phyloP scores from a whole-genome alignment of 169 alveolate genomes.

The Ichthyophthirius multifiliis region DNA sequence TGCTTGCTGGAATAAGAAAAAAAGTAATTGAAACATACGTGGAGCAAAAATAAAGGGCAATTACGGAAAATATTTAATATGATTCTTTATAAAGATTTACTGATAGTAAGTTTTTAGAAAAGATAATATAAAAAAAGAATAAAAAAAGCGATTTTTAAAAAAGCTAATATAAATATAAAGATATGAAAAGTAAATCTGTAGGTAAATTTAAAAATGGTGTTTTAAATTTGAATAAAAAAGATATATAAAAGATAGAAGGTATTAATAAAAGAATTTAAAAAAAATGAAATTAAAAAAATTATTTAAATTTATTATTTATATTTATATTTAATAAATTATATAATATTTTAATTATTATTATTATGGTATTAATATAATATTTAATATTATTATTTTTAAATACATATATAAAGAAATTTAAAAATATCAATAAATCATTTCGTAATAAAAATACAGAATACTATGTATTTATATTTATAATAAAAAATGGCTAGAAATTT shows the following conservation, averaged over 20 bases:
- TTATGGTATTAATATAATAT: no score
- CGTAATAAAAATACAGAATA: no score
- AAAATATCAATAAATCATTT: no score
- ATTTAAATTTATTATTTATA: background rate
- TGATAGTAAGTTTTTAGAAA: constrained; percentile 28
- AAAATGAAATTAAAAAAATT: background rate
- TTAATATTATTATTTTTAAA: no score
- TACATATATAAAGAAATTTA: no score
- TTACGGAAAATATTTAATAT: constrained; percentile 34
- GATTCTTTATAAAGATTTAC: constrained; percentile 17
- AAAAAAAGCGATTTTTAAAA: constrained; percentile 13
- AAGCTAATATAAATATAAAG: constrained; percentile 36
- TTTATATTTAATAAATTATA: no score
- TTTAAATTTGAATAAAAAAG: constrained; percentile 7
- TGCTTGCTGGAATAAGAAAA: constrained; percentile 28
- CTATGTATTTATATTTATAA: no score
- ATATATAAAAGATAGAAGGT: constrained; percentile 15
- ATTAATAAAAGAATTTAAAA: background rate
- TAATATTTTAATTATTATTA: no score
- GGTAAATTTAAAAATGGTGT: constrained; percentile 28
- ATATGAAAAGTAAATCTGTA: constrained; percentile 12
- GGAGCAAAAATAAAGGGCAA: constrained; percentile 22
- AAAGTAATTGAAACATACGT: constrained; percentile 4
- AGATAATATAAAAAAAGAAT: constrained; percentile 15
- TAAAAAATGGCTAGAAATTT: no score